A percentile compares a stretch with the other conserved stretches of the same genome.
These are phyloP conservation scores for Phytophthora hybrid DNA, from an alignment of 352 stramenopile genomes.

Conservation along the genomic window DNA sequence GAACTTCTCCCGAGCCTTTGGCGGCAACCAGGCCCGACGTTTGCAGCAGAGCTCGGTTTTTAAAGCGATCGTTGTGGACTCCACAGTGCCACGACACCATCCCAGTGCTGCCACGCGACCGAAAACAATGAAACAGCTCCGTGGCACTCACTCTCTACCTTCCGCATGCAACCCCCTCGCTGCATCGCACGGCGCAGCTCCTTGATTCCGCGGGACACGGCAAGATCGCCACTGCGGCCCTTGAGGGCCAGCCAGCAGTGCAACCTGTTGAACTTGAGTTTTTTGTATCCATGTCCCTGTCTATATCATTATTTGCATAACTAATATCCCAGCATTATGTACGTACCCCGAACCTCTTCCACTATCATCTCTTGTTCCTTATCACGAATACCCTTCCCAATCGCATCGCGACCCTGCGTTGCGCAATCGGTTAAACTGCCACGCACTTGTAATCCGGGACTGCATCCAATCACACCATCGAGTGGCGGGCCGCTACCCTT, in stretches of 20 bases:
- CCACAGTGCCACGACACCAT: too few relatives aligned
- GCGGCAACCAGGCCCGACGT: too few relatives aligned
- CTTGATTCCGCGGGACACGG: background rate
- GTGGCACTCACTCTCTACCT: background rate
- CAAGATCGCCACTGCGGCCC: conserved; percentile 17
- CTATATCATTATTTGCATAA: background rate
- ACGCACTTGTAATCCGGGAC: conserved; percentile 1
- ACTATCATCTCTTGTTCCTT: background rate
- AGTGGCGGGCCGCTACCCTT: conserved; percentile 7
- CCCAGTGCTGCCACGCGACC: background rate
- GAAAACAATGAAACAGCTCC: background rate
- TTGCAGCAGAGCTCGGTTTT: background rate
- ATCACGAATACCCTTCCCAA: background rate
- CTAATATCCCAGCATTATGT: background rate
- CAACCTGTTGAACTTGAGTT: conserved; percentile 17
- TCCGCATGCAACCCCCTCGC: background rate
- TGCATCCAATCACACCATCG: conserved; percentile 33
- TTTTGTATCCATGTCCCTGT: conserved; percentile 20
- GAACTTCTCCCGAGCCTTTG: background rate
- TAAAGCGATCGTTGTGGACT: background rate
- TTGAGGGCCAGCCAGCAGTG: background rate
- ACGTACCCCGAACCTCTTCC: background rate
- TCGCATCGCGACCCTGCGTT: background rate
- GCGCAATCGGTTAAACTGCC: conserved; percentile 30
- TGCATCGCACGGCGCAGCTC: background rate